Percentiles rank a stretch among this genome's conserved stretches.
These are phyloP conservation scores for Pseudopithomyces chartarum DNA, from an alignment of 2,329 filamentous ascomycete species.

Conservation along the genomic window DNA sequence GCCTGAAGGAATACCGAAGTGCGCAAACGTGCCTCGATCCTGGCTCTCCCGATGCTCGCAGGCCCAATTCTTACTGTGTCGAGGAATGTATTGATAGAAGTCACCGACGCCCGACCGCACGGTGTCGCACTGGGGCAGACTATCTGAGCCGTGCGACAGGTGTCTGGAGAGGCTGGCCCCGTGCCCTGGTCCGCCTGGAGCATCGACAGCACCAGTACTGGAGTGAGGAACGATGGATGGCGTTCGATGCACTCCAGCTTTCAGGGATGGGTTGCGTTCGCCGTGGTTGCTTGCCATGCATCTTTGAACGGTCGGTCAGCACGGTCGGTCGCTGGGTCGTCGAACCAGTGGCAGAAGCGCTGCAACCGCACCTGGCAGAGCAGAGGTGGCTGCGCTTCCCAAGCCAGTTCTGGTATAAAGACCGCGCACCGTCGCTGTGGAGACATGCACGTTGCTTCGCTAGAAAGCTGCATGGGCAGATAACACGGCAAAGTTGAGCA, in stretches of 20 bases:
- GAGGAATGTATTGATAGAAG: not conserved
- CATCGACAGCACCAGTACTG: constrained; percentile 5
- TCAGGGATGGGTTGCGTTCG: constrained; percentile 8
- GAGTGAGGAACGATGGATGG: constrained; percentile 11
- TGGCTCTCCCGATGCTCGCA: not conserved
- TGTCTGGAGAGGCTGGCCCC: not conserved
- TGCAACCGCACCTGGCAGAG: constrained; percentile 29
- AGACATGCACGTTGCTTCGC: constrained; percentile 8
- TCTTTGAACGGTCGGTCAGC: constrained; percentile 21
- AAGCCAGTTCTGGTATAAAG: constrained; percentile 30
- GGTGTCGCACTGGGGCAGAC: not conserved
- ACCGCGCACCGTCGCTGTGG: constrained; percentile 22
- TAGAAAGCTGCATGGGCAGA: constrained; percentile 5
- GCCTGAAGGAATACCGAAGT: not conserved
- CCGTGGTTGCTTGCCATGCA: constrained; percentile 11
- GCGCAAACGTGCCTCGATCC: not conserved
- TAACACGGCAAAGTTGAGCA: not conserved
- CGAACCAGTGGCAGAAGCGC: constrained; percentile 24
- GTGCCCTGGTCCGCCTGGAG: not conserved
- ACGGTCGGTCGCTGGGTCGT: constrained; percentile 15
- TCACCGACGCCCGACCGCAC: not conserved
- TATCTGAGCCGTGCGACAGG: not conserved
- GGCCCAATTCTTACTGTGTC: not conserved
- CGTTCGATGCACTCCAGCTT: constrained; percentile 6
- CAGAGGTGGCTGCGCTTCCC: constrained; percentile 16